These are phyloP conservation scores for Suillus occidentalis DNA, from an alignment of 768 basidiomycete genomes.

Conservation along the genomic window DNA sequence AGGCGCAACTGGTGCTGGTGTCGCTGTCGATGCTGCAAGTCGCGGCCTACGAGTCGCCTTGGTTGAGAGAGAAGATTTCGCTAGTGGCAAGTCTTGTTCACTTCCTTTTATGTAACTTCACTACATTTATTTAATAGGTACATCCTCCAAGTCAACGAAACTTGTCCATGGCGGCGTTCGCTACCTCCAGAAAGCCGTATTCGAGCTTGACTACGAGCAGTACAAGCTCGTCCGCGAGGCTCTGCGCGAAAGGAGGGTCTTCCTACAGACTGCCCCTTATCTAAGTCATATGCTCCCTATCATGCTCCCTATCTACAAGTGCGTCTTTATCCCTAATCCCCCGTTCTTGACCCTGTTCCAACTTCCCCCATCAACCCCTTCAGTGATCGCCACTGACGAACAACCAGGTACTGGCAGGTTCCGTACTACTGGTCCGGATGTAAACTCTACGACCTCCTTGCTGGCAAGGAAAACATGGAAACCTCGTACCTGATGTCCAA, in stretches of 20 bases:
- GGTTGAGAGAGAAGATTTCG: conserved; percentile 92
- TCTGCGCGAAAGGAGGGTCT: conserved; percentile 87
- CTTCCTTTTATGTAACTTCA: not conserved
- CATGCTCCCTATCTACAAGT: conserved; percentile 97
- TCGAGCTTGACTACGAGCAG: conserved; percentile 95
- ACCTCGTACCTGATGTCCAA: conserved; percentile 93
- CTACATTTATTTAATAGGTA: conserved; percentile 49
- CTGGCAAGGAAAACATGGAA: conserved; percentile 97
- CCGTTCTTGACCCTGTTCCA: not conserved
- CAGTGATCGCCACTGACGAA: conserved; percentile 7
- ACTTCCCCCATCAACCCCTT: not conserved
- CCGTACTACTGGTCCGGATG: conserved; percentile 96
- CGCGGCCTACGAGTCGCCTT: conserved; percentile 90
- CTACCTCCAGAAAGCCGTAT: conserved; percentile 94
- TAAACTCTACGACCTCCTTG: conserved; percentile 94
- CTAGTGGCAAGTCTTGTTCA: conserved; percentile 57
- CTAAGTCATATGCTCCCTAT: conserved; percentile 92
- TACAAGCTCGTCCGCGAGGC: conserved; percentile 97
- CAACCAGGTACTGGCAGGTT: conserved; percentile 84
- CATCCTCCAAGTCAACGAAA: conserved; percentile 96
- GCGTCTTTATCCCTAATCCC: conserved; percentile 19
- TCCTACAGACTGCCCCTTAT: conserved; percentile 95
- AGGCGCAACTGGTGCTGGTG: conserved; percentile 93
- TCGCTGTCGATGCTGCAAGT: conserved; percentile 93
- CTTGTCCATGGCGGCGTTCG: conserved; percentile 97